These are phyloP conservation scores for Suillus variegatus DNA, from an alignment of 768 basidiomycete species.

Conservation along the genomic window DNA sequence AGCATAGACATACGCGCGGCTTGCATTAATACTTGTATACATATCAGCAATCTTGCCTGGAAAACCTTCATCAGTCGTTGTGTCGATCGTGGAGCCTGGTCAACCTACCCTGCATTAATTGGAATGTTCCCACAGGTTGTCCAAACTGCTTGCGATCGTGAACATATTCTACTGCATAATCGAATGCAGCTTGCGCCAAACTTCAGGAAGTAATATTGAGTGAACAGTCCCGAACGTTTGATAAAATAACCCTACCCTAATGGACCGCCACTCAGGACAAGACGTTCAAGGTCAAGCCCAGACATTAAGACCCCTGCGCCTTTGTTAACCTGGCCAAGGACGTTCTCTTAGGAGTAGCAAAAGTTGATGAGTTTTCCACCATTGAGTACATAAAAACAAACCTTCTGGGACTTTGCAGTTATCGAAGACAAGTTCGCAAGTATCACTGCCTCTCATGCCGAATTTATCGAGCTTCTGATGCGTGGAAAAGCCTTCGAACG, in stretches of 20 bases:
- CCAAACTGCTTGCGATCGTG: slow-evolving; percentile 94
- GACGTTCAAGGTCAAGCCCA: slow-evolving; percentile 87
- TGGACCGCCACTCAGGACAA: slow-evolving; percentile 91
- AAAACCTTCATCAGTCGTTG: slow-evolving; percentile 1
- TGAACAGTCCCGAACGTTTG: slow-evolving; percentile 5
- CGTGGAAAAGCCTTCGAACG: slow-evolving; percentile 82
- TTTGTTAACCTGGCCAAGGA: slow-evolving; percentile 76
- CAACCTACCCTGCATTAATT: slow-evolving; percentile 86
- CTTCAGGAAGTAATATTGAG: slow-evolving; percentile 36
- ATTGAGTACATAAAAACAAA: slow-evolving; percentile 30
- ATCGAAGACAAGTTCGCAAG: slow-evolving; percentile 91
- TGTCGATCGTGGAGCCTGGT: not conserved
- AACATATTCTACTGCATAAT: slow-evolving; percentile 85
- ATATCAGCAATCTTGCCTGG: slow-evolving; percentile 86
- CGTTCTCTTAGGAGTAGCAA: slow-evolving; percentile 56
- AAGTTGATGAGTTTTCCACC: not conserved
- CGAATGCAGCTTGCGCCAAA: slow-evolving; percentile 93
- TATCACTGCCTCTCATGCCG: slow-evolving; percentile 96
- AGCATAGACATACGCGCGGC: slow-evolving; percentile 89
- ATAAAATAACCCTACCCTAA: slow-evolving; percentile 57
- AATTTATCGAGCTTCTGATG: slow-evolving; percentile 93
- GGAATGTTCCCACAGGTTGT: slow-evolving; percentile 85
- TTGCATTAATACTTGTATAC: slow-evolving; percentile 91
- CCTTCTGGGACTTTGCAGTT: slow-evolving; percentile 88
- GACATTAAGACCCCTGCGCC: slow-evolving; percentile 93